Evolutionary conservation across 1,284 basidiomycete species (phyloP).

Genomic region (Earliella scabrosa): DNA sequence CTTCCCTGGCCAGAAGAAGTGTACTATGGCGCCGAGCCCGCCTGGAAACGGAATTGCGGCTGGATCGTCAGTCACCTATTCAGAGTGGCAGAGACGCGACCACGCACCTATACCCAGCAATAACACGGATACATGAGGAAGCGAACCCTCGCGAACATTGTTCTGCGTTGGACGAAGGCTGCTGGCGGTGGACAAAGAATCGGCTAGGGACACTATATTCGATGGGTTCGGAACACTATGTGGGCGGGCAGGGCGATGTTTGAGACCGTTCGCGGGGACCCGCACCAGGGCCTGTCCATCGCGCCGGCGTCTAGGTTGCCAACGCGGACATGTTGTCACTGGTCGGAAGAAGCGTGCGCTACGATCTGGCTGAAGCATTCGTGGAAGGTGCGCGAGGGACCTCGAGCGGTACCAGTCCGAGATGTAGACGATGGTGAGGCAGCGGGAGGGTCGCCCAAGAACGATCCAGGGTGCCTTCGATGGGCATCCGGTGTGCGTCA

Average conservation of each 20-base stretch:
- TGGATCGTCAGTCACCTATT: neutral
- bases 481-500: no score
- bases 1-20: conserved; percentile 88
- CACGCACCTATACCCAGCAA: conserved; percentile 77
- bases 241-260: neutral
- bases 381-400: no score
- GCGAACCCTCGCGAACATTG: conserved; percentile 74
- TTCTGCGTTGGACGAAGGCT: conserved; percentile 21
- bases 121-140: conserved; percentile 92
- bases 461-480: no score
- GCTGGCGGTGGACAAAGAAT: neutral
- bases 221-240: neutral
- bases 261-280: conserved; percentile 21
- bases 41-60: conserved; percentile 82
- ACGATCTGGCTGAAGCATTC: no score
- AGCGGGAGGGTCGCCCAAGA: no score
- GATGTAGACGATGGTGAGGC: no score
- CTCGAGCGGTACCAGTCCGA: no score
- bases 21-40: conserved; percentile 88
- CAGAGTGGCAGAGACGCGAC: neutral
- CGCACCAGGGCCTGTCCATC: neutral
- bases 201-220: neutral
- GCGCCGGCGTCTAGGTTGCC: conserved; percentile 1
- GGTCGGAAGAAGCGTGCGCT: no score
- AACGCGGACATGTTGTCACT: conserved; percentile 1